Conservation (phyloP, 2,329 filamentous ascomycete genomes). For the Harringtonia aguacate region DNA sequence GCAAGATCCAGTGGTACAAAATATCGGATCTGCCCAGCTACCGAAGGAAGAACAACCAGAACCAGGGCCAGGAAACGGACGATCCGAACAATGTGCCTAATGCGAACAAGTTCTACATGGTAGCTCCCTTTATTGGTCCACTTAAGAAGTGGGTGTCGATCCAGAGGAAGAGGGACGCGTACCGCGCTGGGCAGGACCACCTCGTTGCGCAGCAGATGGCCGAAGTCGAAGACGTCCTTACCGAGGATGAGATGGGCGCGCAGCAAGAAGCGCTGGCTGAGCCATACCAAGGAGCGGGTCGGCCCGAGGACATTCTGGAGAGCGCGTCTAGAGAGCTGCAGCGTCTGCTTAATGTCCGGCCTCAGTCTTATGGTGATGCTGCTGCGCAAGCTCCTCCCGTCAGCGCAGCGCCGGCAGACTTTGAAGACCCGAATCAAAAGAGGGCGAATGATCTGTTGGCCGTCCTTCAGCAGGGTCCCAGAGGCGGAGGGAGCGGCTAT, state of each 20-base stretch:
- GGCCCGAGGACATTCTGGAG: slow-evolving; percentile 34
- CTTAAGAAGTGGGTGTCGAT: slow-evolving; percentile 86
- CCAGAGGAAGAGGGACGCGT: slow-evolving; percentile 63
- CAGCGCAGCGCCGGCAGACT: slow-evolving; percentile 3
- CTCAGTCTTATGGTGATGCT: slow-evolving; percentile 16
- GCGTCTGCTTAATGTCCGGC: slow-evolving; percentile 44
- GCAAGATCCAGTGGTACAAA: slow-evolving; percentile 92
- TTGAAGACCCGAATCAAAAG: slow-evolving; percentile 18
- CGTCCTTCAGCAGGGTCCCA: slow-evolving; percentile 32
- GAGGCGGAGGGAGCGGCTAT: slow-evolving; percentile 1
- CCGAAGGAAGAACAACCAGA: slow-evolving; percentile 53
- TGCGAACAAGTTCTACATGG: slow-evolving; percentile 94
- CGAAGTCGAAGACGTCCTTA: slow-evolving; percentile 43
- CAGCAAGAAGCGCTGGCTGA: slow-evolving; percentile 24
- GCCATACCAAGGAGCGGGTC: slow-evolving; percentile 19
- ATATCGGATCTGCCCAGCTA: slow-evolving; percentile 79
- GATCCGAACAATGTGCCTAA: slow-evolving; percentile 46
- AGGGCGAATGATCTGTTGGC: slow-evolving; percentile 43
- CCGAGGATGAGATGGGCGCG: slow-evolving; percentile 49
- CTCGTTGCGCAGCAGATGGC: slow-evolving; percentile 25
- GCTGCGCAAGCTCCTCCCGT: background rate
- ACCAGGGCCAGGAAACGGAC: slow-evolving; percentile 48
- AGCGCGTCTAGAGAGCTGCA: slow-evolving; percentile 42
- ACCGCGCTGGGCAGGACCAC: slow-evolving; percentile 28
- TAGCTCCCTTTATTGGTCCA: slow-evolving; percentile 78